Evolutionary conservation across 1,139 yeast species (phyloP).

Genomic region (Saccharomyces hybrid): DNA sequence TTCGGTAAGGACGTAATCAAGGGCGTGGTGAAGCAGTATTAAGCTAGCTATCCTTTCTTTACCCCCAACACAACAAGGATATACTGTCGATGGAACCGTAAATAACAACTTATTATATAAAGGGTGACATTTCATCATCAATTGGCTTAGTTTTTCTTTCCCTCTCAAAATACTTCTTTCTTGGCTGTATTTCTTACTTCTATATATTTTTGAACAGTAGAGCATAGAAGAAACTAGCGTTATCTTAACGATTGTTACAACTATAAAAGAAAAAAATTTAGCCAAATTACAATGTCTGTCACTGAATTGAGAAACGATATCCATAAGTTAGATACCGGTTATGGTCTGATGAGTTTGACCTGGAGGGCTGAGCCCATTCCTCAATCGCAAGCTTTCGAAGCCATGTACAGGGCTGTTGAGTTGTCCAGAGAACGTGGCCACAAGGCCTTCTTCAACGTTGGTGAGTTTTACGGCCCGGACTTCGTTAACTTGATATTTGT

Average conservation of each 20-base stretch:
- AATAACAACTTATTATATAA: neutral
- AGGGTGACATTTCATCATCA: neutral
- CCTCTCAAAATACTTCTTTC: neutral
- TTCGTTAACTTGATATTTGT: slow-evolving; percentile 46
- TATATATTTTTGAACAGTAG: too few species aligned
- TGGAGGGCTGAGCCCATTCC: slow-evolving; percentile 43
- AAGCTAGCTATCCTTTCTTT: neutral
- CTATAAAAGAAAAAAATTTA: too few species aligned
- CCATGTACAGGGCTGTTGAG: slow-evolving; percentile 38
- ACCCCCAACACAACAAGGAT: neutral
- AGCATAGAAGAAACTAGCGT: too few species aligned
- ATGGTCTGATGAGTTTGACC: slow-evolving; percentile 40
- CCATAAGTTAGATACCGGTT: slow-evolving; percentile 22
- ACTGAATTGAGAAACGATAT: slow-evolving; percentile 15
- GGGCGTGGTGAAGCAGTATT: neutral
- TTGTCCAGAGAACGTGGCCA: slow-evolving; percentile 39
- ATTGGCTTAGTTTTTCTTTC: neutral
- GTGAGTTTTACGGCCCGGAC: slow-evolving; percentile 67
- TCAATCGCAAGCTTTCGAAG: slow-evolving; percentile 34
- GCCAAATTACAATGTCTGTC: slow-evolving; percentile 13
- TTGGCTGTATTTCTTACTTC: too few species aligned
- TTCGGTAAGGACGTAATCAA: neutral
- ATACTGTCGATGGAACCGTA: neutral
- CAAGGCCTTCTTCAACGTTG: slow-evolving; percentile 58
- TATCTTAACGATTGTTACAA: too few species aligned